Conservation (phyloP, 352 stramenopile genomes). For the Phytophthora pseudosyringae region DNA sequence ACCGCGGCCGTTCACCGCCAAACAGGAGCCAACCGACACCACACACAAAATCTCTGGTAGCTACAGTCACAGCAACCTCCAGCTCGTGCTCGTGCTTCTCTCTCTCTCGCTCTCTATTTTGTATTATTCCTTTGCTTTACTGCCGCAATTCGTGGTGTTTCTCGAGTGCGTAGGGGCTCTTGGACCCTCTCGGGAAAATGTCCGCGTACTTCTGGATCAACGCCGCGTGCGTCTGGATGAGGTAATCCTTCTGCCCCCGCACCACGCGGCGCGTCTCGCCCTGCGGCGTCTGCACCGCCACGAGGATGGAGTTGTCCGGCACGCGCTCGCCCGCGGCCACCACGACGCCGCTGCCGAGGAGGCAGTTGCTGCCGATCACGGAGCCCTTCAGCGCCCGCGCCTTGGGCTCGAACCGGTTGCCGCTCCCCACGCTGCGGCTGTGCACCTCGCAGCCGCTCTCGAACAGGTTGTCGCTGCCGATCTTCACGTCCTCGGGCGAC, state of each 20-base stretch:
- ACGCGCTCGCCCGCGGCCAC: constrained; percentile 66
- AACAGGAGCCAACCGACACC: constrained; percentile 9
- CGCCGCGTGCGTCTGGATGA: constrained; percentile 53
- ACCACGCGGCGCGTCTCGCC: constrained; percentile 47
- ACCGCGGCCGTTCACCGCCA: constrained; percentile 25
- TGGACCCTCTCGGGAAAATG: constrained; percentile 68
- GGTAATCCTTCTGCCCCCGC: constrained; percentile 71
- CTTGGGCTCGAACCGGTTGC: constrained; percentile 87
- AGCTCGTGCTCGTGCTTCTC: too few species aligned
- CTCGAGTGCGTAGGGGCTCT: constrained; percentile 76
- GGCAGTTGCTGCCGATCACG: constrained; percentile 79
- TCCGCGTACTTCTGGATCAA: constrained; percentile 80
- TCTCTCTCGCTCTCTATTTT: background rate
- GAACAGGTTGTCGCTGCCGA: constrained; percentile 81
- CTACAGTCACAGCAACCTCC: background rate
- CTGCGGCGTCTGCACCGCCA: constrained; percentile 52
- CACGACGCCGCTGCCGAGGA: constrained; percentile 84
- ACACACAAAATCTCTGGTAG: background rate
- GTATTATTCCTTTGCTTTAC: constrained; percentile 11
- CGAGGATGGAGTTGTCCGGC: constrained; percentile 77
- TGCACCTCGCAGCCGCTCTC: constrained; percentile 78
- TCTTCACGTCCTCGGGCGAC: constrained; percentile 41
- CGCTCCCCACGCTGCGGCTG: constrained; percentile 57
- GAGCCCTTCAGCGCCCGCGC: constrained; percentile 52
- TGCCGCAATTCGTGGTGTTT: constrained; percentile 78